Evolutionary conservation across 2,329 filamentous ascomycete genomes (phyloP).

Genomic region (Geosmithia flava): DNA sequence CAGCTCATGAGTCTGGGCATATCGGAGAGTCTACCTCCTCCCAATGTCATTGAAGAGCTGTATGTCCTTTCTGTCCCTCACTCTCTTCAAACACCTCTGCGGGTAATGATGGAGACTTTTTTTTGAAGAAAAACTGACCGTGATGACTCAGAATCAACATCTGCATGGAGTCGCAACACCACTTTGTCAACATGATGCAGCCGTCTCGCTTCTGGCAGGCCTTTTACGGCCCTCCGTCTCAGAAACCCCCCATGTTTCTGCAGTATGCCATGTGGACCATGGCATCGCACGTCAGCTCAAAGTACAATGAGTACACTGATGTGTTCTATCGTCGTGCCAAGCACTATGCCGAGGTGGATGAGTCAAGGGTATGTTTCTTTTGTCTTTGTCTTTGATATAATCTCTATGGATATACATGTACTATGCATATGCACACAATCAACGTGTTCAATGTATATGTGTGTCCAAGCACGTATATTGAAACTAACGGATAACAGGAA

Average conservation of each 20-base stretch:
- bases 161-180: conserved; percentile 67
- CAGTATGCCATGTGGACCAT: conserved; percentile 84
- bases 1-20: conserved; percentile 65
- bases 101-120: too few relatives aligned
- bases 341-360: conserved; percentile 72
- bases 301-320: conserved; percentile 59
- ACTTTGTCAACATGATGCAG: conserved; percentile 66
- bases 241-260: conserved; percentile 70
- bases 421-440: not conserved
- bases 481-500: conserved; percentile 27
- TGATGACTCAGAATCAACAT: conserved; percentile 43
- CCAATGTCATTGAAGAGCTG: conserved; percentile 74
- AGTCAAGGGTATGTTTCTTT: conserved; percentile 51
- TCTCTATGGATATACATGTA: too few relatives aligned
- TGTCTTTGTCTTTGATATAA: not conserved
- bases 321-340: conserved; percentile 73
- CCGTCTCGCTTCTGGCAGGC: conserved; percentile 61
- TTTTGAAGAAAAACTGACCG: too few relatives aligned
- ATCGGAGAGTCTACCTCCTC: conserved; percentile 68
- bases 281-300: conserved; percentile 58
- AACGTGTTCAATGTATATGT: not conserved
- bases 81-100: not conserved
- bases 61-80: conserved; percentile 24
- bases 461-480: not conserved
- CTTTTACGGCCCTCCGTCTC: conserved; percentile 58